Evolutionary conservation across 2,329 filamentous ascomycete genomes (phyloP).

Genomic region (Cryphonectria parasitica): DNA sequence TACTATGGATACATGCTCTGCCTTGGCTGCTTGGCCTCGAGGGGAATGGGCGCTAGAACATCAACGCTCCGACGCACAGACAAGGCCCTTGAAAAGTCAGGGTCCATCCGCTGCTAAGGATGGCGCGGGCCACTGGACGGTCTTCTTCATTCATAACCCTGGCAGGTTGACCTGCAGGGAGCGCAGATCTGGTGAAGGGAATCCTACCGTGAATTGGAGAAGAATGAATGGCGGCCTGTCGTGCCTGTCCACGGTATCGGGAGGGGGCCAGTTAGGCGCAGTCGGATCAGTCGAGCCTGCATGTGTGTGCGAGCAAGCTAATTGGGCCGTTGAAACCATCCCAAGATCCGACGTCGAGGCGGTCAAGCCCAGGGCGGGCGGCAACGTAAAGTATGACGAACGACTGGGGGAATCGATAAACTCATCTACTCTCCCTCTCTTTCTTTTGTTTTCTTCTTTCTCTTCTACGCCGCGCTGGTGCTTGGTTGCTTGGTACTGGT

Average conservation of each 20-base stretch:
- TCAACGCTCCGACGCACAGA: constrained; percentile 16
- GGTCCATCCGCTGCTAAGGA: constrained; percentile 25
- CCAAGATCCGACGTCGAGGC: constrained; percentile 12
- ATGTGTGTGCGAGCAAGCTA: constrained; percentile 21
- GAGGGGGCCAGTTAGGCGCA: constrained; percentile 1
- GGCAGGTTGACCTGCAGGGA: constrained; percentile 16
- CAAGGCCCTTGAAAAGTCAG: constrained; percentile 23
- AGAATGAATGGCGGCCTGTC: constrained; percentile 19
- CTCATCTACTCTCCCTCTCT: constrained; percentile 8
- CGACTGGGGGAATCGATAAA: not conserved
- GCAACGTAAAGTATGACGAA: constrained; percentile 5
- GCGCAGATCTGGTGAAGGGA: constrained; percentile 19
- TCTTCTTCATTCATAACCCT: constrained; percentile 10
- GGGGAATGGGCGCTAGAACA: constrained; percentile 26
- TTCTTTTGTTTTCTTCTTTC: not conserved
- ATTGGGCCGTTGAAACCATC: constrained; percentile 16
- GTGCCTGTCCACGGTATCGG: constrained; percentile 1
- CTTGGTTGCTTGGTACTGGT: not conserved
- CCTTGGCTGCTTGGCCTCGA: constrained; percentile 9
- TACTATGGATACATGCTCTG: constrained; percentile 12
- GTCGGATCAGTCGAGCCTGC: constrained; percentile 7
- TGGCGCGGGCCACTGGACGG: constrained; percentile 27
- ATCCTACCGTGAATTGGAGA: constrained; percentile 10
- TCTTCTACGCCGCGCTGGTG: not conserved
- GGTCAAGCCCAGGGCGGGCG: constrained; percentile 20